A percentile compares a stretch with the other conserved stretches of the same genome.
Conservation (phyloP, 176 grass and related monocot genomes). For the Ampelocalamus luodianensis region DNA sequence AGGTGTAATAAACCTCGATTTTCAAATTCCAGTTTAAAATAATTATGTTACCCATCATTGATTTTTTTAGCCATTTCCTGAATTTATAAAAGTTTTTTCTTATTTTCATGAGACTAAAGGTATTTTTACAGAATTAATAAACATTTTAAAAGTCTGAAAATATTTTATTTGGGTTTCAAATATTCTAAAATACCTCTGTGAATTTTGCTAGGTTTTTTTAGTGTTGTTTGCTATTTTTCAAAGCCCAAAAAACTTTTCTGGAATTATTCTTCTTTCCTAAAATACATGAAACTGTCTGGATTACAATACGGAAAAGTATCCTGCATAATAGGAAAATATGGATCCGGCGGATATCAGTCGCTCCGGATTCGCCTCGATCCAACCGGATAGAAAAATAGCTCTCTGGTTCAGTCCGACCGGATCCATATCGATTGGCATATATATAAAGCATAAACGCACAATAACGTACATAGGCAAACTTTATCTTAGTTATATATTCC, state of each 20-base stretch:
- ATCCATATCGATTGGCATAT: neutral
- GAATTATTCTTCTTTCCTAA: neutral
- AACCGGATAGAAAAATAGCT: neutral
- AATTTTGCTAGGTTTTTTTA: neutral
- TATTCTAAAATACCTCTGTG: neutral
- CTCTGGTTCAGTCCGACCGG: rapidly evolving
- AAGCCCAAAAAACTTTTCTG: neutral
- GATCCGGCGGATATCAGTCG: no score
- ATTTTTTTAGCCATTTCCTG: neutral
- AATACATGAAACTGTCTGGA: neutral
- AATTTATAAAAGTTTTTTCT: neutral
- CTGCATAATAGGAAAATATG: neutral
- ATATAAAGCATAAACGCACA: neutral
- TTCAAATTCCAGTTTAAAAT: no score
- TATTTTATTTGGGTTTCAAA: neutral
- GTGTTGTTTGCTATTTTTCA: no score
- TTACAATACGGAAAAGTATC: neutral
- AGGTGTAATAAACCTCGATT: no score
- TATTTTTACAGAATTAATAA: neutral
- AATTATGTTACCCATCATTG: neutral
- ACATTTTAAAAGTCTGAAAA: neutral
- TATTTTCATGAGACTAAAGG: neutral
- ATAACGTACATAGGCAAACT: neutral
- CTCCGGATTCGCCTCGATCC: neutral
- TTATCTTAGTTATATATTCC: neutral